These are phyloP conservation scores for Pseudocercospora vitis DNA, from an alignment of 2,329 filamentous ascomycete genomes.

Conservation along the genomic window DNA sequence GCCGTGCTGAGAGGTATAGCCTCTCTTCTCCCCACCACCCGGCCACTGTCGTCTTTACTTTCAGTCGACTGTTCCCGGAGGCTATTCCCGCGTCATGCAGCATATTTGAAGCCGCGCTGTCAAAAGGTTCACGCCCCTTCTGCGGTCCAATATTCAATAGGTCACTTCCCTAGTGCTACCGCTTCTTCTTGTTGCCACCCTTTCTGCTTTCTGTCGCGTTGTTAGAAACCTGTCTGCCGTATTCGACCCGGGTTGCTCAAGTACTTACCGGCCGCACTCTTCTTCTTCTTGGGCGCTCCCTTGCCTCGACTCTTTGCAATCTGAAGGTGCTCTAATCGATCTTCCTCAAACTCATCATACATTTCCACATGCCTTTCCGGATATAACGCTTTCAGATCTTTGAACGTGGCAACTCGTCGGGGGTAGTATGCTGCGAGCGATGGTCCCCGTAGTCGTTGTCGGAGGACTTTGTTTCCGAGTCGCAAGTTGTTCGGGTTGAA, in stretches of 20 bases:
- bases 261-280: conserved; percentile 52
- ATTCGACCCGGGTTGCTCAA: conserved; percentile 5
- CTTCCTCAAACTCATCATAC: conserved; percentile 74
- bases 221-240: conserved; percentile 31
- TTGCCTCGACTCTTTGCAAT: conserved; percentile 73
- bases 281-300: conserved; percentile 87
- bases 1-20: neutral
- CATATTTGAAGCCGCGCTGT: too few relatives aligned
- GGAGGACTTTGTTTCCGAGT: conserved; percentile 87
- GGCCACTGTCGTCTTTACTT: too few relatives aligned
- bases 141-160: too few relatives aligned
- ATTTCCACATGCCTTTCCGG: conserved; percentile 59
- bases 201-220: conserved; percentile 6
- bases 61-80: too few relatives aligned
- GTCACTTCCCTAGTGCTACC: conserved; percentile 21
- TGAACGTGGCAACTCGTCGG: conserved; percentile 67
- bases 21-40: neutral
- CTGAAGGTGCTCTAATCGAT: conserved; percentile 71
- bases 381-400: conserved; percentile 71
- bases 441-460: conserved; percentile 83
- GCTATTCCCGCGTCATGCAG: too few relatives aligned
- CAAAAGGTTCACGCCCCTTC: too few relatives aligned
- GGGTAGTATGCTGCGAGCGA: conserved; percentile 87
- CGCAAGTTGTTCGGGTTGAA: conserved; percentile 84
- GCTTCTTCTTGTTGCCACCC: conserved; percentile 45